Evolutionary conservation across 768 basidiomycete species (phyloP), one percentile per base, ranked within the genome.

Genomic region (Mycena pura): DNA sequence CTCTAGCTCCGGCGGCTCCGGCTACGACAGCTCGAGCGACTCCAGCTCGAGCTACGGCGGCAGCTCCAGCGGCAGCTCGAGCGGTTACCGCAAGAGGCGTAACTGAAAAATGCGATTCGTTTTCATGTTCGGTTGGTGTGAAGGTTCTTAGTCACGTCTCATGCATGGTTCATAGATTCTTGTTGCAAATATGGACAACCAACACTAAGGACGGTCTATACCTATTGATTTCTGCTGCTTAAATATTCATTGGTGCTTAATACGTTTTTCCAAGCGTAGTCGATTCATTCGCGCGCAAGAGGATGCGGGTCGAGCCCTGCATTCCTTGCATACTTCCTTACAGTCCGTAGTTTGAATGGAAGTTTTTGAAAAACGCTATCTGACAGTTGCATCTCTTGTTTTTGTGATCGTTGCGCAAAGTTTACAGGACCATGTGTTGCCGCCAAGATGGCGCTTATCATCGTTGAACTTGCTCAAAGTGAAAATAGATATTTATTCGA

Each of bases 161-260:
- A 53, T 65, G 58, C 60, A 65, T 50, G 64, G 54, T 32, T 50
- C 50, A 56, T 57, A 50, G 56, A 58, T 48, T 51, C 31, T 57
- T 50, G 56, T 58, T 62, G 60, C 64, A 62, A n/a, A 13, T 21
- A 68, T 63, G 68, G 71, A 76, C 71, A 73, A 64, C 54, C 31
- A 44, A 60, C 41, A 64, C 65, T 53, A 64, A 54, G 68, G 66
- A 64, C 64, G 60, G 50, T 63, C 51, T 68, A 75, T 77, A 73
- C 72, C 70, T 73, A n/a, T 77, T 73, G 72, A 72, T 72, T 76
- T 71, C 70, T 68, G 76, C 67, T 77, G 76, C 72, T n/a, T 77
- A 72, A 71, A 72, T 74, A 72, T 76, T 69, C 73, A 70, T 40
- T 63, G 69, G 73, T 78, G 74, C 73, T 72, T 79, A 78, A 78